These are phyloP conservation scores for Metschnikowia kofuensis DNA, from an alignment of 805 yeast species.

Conservation along the genomic window DNA sequence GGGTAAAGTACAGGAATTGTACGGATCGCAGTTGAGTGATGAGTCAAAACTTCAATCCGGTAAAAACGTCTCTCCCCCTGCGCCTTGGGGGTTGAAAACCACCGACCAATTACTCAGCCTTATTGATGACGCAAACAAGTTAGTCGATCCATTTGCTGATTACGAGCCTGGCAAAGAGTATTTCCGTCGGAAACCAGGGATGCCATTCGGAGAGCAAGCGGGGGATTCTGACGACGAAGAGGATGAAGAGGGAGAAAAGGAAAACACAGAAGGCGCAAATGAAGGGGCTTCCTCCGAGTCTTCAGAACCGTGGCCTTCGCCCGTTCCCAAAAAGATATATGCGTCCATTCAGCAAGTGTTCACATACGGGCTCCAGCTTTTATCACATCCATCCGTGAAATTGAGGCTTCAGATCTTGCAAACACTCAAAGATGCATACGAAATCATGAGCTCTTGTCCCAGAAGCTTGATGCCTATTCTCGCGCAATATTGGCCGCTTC, in stretches of 20 bases:
- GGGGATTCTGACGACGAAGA: conserved; percentile 27
- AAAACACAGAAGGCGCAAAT: conserved; percentile 9
- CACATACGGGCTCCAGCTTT: conserved; percentile 63
- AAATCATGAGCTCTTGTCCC: conserved; percentile 32
- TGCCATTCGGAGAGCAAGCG: conserved; percentile 28
- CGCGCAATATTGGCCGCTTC: conserved; percentile 33
- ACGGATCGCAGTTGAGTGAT: conserved; percentile 17
- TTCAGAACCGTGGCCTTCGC: conserved; percentile 54
- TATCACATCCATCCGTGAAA: conserved; percentile 63
- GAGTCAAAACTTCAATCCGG: not conserved
- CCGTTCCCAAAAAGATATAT: conserved; percentile 62
- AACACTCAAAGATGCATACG: conserved; percentile 35
- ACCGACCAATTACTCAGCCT: conserved; percentile 43
- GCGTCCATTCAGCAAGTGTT: conserved; percentile 56
- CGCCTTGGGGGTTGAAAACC: conserved; percentile 61
- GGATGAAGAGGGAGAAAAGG: conserved; percentile 13
- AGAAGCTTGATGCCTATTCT: conserved; percentile 30
- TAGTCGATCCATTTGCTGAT: conserved; percentile 25
- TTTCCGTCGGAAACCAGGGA: conserved; percentile 36
- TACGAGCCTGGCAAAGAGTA: conserved; percentile 39
- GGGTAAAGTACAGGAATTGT: conserved; percentile 41
- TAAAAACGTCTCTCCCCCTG: conserved; percentile 18
- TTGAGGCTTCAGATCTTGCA: conserved; percentile 56
- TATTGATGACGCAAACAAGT: conserved; percentile 34
- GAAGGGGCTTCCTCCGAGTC: not conserved